phyloP scores from a whole-genome alignment of 2,329 filamentous ascomycete genomes.

The Ceratocystis cacaofunesta region DNA sequence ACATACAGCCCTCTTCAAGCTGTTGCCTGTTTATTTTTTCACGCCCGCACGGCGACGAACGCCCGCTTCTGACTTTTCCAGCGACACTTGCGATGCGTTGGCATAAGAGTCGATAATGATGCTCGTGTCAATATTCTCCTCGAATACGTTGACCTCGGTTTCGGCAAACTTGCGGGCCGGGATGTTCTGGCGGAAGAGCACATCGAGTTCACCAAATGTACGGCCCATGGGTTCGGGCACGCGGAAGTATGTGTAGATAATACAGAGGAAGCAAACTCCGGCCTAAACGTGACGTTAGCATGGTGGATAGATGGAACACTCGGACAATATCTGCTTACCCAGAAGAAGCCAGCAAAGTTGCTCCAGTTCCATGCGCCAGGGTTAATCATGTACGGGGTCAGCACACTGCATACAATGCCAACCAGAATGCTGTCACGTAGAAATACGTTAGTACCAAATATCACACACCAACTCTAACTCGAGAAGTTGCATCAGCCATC shows the following conservation, averaged over 20 bases:
- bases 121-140: constrained; percentile 17
- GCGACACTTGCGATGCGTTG: constrained; percentile 15
- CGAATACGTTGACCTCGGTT: constrained; percentile 17
- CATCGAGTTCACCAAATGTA: constrained; percentile 31
- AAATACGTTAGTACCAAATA: constrained; percentile 4
- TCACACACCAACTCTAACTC: neutral
- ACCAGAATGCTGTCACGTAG: constrained; percentile 49
- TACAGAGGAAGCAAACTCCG: constrained; percentile 28
- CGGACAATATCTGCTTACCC: constrained; percentile 32
- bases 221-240: constrained; percentile 39
- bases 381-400: constrained; percentile 90
- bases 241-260: constrained; percentile 37
- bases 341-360: constrained; percentile 80
- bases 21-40: constrained; percentile 6
- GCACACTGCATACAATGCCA: constrained; percentile 62
- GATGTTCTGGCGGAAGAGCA: constrained; percentile 28
- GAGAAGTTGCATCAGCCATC: neutral
- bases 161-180: constrained; percentile 27
- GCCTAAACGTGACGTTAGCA: constrained; percentile 22
- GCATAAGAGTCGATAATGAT: constrained; percentile 14
- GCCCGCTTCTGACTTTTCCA: constrained; percentile 9
- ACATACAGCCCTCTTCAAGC: neutral
- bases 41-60: constrained; percentile 13
- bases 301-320: neutral
- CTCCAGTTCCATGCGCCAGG: constrained; percentile 75